Evolutionary conservation across 148 eudicot species (phyloP), one percentile per base, ranked within the genome.

Genomic region (Persicaria tinctoria): DNA sequence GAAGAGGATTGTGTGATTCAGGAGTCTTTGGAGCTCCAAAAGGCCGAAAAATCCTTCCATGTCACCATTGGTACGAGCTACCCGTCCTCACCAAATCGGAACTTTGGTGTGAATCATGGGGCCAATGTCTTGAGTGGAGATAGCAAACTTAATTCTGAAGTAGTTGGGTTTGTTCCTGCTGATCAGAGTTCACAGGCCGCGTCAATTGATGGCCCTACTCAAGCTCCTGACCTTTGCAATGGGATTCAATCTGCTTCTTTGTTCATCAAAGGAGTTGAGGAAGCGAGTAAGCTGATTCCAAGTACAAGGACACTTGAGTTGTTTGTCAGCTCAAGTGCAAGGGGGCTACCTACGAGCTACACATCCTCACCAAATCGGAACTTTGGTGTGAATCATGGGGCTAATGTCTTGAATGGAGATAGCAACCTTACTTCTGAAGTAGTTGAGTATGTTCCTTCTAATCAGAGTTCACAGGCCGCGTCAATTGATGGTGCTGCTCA

Each of bases 1-100:
- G 96, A 83, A 27, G 93, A 91, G 77, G 75, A 83, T 41, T 84
- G 82, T 72, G 83, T 88, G 91, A 85, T 85, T 73, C 92, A 88
- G 73, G 91, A 86, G 51, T 88, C 97, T 32, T 73, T 86, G 59
- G 89, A 88, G 77, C 85, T 90, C 79, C 87, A 85, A 78, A 90
- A 85, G 51, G 86, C 86, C 23, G 95, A 90, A 78, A 90, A 80
- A 76, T 83, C 97, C 0, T 87, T 87, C 51, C 87, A 91, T 57
- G 89, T 89, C 13, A 86, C 78, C 7, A 80, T 91, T 55, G 97
- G 93, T 14, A 78, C 84, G 55, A 83, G 70, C 64, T 88, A 80
- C 68, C 91, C 93, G 0, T 80, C 84, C 64, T 82, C 89, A 3
- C 82, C 83, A 11, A 84, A 82, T 51, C 80, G 44, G n/a, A 47